phyloP scores from a whole-genome alignment of 805 yeast genomes.

The Candida mattraensis region DNA sequence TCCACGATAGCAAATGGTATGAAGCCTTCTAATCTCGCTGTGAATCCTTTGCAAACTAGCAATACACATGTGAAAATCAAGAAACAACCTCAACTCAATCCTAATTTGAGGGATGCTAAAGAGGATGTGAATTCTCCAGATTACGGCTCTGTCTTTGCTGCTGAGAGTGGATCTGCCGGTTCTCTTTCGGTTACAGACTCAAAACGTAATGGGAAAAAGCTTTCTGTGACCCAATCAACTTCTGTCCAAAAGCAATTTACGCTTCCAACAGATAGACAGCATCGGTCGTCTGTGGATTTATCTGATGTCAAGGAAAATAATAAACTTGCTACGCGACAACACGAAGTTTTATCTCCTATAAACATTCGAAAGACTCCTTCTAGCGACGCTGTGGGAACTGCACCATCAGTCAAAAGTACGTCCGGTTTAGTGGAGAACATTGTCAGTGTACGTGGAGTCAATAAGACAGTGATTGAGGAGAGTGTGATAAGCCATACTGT shows the following conservation, averaged over 20 bases:
- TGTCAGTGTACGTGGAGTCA: conserved; percentile 79
- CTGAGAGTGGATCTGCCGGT: too few species aligned
- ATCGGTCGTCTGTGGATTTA: conserved; percentile 25
- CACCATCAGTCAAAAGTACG: conserved; percentile 31
- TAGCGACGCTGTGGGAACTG: conserved; percentile 10
- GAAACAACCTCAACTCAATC: conserved; percentile 43
- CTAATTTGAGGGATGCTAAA: conserved; percentile 4
- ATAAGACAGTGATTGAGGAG: conserved; percentile 80
- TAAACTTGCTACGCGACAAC: neutral
- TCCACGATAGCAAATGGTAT: conserved; percentile 33
- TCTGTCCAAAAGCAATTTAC: conserved; percentile 17
- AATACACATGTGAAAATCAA: conserved; percentile 70
- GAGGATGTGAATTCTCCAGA: conserved; percentile 8
- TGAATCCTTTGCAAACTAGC: conserved; percentile 65
- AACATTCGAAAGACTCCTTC: conserved; percentile 6
- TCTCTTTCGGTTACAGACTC: too few species aligned
- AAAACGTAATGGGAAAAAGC: conserved; percentile 1
- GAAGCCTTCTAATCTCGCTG: conserved; percentile 65
- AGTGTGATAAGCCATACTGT: conserved; percentile 40
- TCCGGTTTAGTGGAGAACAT: conserved; percentile 79
- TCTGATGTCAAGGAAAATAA: conserved; percentile 19
- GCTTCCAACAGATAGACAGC: conserved; percentile 17
- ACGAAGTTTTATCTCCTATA: neutral
- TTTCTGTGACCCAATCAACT: conserved; percentile 4
- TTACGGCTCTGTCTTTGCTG: conserved; percentile 36